Evolutionary conservation across 768 basidiomycete species (phyloP).

Genomic region (Boletus barrowsii): DNA sequence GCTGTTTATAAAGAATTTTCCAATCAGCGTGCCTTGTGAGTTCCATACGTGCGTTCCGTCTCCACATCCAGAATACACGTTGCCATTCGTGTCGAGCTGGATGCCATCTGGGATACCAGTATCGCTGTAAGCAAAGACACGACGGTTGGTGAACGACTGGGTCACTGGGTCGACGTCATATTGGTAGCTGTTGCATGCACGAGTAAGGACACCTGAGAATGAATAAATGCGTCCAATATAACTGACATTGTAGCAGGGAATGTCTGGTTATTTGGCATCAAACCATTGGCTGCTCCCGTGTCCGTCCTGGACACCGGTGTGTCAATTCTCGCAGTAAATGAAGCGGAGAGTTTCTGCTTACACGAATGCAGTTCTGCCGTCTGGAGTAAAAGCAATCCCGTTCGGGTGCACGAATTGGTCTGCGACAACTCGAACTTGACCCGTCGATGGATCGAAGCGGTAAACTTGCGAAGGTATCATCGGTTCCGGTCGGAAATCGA

Average conservation of each 20-base stretch:
- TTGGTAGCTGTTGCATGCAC: constrained; percentile 52
- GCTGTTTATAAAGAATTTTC: constrained; percentile 19
- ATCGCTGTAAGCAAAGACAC: constrained; percentile 66
- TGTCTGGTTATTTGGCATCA: constrained; percentile 51
- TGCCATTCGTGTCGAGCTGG: constrained; percentile 59
- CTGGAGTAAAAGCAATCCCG: constrained; percentile 68
- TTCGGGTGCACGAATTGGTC: constrained; percentile 74
- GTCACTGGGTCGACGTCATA: constrained; percentile 61
- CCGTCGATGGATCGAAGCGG: constrained; percentile 52
- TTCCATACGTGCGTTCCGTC: constrained; percentile 69
- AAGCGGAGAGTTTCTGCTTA: constrained; percentile 20
- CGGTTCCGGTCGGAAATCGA: constrained; percentile 63
- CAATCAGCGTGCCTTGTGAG: constrained; percentile 47
- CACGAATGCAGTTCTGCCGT: constrained; percentile 67
- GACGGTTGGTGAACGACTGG: constrained; percentile 54
- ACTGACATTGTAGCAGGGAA: constrained; percentile 66
- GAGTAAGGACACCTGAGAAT: background rate
- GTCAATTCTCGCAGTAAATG: constrained; percentile 1
- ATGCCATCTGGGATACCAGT: constrained; percentile 67
- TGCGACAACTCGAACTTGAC: constrained; percentile 67
- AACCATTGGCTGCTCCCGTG: constrained; percentile 36
- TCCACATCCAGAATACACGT: constrained; percentile 63
- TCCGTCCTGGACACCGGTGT: constrained; percentile 27
- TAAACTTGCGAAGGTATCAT: constrained; percentile 36
- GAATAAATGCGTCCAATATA: background rate